Base-by-base conservation (phyloP, 2,329 filamentous ascomycete genomes). In the Sphaerulina musiva region DNA sequence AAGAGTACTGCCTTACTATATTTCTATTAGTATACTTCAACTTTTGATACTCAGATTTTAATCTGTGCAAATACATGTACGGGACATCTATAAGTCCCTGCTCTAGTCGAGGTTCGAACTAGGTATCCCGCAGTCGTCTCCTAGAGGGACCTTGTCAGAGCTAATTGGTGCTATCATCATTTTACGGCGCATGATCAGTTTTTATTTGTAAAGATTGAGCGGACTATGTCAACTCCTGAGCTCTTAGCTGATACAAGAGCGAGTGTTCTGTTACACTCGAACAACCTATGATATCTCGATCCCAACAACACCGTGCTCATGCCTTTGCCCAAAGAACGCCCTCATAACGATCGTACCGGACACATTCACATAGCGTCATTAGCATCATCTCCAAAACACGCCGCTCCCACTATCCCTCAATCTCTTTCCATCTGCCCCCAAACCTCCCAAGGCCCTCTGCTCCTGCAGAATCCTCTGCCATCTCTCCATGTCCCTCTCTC, bases 381-480 rank as follows among this genome's bases (percentile, higher is more conserved):
- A 7, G 41, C 46, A 44, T 43, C 40, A 51, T 10, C 32, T 51
- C 48, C 48, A 51, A 39, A 51, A 51, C 17, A 45, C 41, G 1
- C 48, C 48, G 38, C 48, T 29, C 4, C 48, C 39, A 17, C 45
- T 32, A 10, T 50, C 39, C 40, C 46, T 34, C 50, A 46, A 36
- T 38, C 34, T 47, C 50, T 53, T 46, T 14, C 43, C 43, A 46
- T 52, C 43, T 20, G 42, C 50, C 14, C 45, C 45, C 11, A 47
- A 5, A 5, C 45, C 50, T 34, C 38, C 50, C 6, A 46, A n/a
- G 11, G 23, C n/a, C 36, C 50, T 46, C 26, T 53, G 43, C 46
- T 62, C 60, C 5, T 40, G 39, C 31, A 64, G n/a, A 45, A 63
- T 57, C 56, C 57, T 46, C 55, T 63, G 49, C 62, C 62, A 64